A percentile compares a stretch with the other conserved stretches of the same genome.
phyloP scores from a whole-genome alignment of 805 yeast species.

The Kuraishia hungarica region DNA sequence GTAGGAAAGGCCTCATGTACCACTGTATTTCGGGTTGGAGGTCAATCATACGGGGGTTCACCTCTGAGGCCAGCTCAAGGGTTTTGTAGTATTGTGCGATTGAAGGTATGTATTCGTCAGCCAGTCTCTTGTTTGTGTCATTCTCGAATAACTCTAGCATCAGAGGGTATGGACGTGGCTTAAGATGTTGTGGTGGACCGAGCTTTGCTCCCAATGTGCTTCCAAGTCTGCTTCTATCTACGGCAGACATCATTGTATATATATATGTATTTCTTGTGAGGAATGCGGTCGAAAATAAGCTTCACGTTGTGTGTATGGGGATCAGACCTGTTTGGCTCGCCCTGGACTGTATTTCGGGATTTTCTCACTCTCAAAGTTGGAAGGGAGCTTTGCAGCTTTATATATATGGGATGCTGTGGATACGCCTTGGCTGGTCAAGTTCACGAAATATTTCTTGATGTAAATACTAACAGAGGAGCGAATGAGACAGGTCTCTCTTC shows the following conservation, averaged over 20 bases:
- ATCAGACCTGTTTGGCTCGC: too few species aligned
- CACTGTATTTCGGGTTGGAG: constrained; percentile 85
- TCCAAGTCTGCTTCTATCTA: not conserved
- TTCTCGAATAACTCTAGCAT: constrained; percentile 39
- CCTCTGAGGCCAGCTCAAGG: constrained; percentile 28
- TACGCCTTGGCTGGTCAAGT: not conserved
- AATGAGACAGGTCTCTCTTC: not conserved
- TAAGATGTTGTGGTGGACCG: constrained; percentile 25
- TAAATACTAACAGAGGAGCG: not conserved
- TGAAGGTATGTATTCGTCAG: constrained; percentile 32
- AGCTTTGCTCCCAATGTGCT: constrained; percentile 1
- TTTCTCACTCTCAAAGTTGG: too few species aligned
- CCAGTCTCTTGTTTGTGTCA: constrained; percentile 31
- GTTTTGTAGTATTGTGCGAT: constrained; percentile 28
- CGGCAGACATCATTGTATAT: not conserved
- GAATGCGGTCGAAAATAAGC: not conserved
- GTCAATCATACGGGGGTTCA: constrained; percentile 50
- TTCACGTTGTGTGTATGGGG: not conserved
- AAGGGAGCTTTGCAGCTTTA: not conserved
- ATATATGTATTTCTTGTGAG: not conserved
- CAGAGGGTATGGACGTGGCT: constrained; percentile 26
- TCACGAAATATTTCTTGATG: not conserved
- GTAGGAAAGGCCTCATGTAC: constrained; percentile 60
- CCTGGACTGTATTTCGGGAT: not conserved
- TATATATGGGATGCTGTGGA: not conserved